Conservation (phyloP, 768 basidiomycete genomes). For the Rhizopogon sp. region DNA sequence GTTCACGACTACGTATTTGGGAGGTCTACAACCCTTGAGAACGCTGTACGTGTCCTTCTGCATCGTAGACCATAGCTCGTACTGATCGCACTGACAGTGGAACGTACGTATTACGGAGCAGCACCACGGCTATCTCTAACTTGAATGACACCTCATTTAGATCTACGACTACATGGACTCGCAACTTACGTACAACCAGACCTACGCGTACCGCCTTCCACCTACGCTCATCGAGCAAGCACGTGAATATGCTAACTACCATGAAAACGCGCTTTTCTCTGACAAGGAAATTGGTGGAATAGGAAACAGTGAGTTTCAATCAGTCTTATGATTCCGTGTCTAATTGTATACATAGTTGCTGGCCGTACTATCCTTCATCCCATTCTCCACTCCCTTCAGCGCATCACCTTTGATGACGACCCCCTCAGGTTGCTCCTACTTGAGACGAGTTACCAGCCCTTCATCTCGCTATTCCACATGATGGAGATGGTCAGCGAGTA, state of each 20-base stretch:
- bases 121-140: neutral
- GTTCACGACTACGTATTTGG: slow-evolving; percentile 70
- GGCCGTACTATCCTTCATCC: slow-evolving; percentile 72
- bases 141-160: slow-evolving; percentile 29
- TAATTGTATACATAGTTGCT: slow-evolving; percentile 48
- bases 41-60: slow-evolving; percentile 44
- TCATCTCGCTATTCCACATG: slow-evolving; percentile 81
- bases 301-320: slow-evolving; percentile 62
- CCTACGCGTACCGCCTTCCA: slow-evolving; percentile 72
- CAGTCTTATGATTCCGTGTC: neutral
- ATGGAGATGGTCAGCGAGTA: slow-evolving; percentile 49
- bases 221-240: slow-evolving; percentile 71
- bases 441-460: slow-evolving; percentile 81
- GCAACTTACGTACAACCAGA: slow-evolving; percentile 76
- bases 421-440: slow-evolving; percentile 73
- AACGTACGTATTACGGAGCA: slow-evolving; percentile 46
- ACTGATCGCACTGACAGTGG: slow-evolving; percentile 43
- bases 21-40: slow-evolving; percentile 54
- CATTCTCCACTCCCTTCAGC: slow-evolving; percentile 66
- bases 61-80: neutral
- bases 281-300: slow-evolving; percentile 55
- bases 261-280: slow-evolving; percentile 73
- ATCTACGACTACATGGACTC: slow-evolving; percentile 76
- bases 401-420: slow-evolving; percentile 72
- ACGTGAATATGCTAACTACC: slow-evolving; percentile 67